Evolutionary conservation across 129 eudicot genomes (phyloP).

Genomic region (Flaveria bidentis): DNA sequence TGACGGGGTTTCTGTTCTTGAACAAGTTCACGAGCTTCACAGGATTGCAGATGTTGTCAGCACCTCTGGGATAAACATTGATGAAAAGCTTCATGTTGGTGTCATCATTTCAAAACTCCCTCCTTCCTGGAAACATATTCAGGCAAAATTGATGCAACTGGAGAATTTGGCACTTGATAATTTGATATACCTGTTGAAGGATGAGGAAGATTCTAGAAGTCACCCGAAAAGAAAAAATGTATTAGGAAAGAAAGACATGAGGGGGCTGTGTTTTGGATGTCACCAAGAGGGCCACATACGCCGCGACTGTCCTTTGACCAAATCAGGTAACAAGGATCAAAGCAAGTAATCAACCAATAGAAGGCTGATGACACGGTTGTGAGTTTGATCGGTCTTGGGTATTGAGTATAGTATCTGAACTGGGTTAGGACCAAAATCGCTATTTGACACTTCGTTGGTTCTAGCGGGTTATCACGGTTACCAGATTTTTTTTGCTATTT

Average conservation of each 20-base stretch:
- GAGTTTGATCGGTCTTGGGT: background rate
- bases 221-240: conserved; percentile 28
- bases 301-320: conserved; percentile 42
- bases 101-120: conserved; percentile 82
- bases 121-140: conserved; percentile 75
- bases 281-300: conserved; percentile 59
- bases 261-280: conserved; percentile 54
- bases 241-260: conserved; percentile 35
- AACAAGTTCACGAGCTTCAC: conserved; percentile 71
- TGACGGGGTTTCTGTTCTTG: conserved; percentile 69
- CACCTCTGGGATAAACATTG: conserved; percentile 60
- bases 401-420: background rate
- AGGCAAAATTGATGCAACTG: conserved; percentile 56
- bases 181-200: conserved; percentile 56
- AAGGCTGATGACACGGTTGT: conserved; percentile 10
- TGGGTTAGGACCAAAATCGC: background rate
- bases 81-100: conserved; percentile 69
- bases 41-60: conserved; percentile 54
- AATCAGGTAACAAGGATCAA: conserved; percentile 22
- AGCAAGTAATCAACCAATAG: conserved; percentile 5
- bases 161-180: conserved; percentile 51
- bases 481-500: background rate
- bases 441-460: background rate
- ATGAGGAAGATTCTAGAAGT: conserved; percentile 60
- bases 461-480: background rate